Conservation (phyloP, 2,329 filamentous ascomycete species). For the Fusarium sp. region DNA sequence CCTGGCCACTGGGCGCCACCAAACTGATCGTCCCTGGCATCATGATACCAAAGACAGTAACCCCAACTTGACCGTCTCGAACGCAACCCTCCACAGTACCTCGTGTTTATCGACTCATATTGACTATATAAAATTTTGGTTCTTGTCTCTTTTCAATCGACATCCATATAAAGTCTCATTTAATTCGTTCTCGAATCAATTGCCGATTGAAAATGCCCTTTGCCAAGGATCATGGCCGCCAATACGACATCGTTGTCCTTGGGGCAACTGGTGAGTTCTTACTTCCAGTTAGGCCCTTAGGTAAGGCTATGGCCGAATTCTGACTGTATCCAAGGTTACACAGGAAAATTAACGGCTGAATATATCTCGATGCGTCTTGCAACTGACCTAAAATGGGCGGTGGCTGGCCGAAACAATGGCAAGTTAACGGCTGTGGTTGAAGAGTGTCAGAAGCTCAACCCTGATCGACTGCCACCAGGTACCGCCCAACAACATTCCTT, state of each 20-base stretch:
- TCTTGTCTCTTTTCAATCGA: not conserved
- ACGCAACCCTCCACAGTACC: not conserved
- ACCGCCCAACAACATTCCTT: slow-evolving; percentile 40
- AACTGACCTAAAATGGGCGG: slow-evolving; percentile 83
- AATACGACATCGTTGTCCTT: slow-evolving; percentile 66
- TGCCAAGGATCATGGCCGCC: slow-evolving; percentile 58
- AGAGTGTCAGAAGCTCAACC: slow-evolving; percentile 71
- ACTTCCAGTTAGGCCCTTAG: not conserved
- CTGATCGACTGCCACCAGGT: slow-evolving; percentile 77
- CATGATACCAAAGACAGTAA: slow-evolving; percentile 23
- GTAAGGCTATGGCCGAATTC: not conserved
- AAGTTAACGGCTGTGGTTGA: slow-evolving; percentile 77
- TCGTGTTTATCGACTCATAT: not conserved
- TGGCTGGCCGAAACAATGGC: slow-evolving; percentile 80
- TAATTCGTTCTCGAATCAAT: not conserved
- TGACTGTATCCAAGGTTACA: slow-evolving; percentile 69
- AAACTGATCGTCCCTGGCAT: not conserved
- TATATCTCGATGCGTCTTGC: slow-evolving; percentile 76
- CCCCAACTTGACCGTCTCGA: not conserved
- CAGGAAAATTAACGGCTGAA: slow-evolving; percentile 78
- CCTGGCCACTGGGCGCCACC: not conserved
- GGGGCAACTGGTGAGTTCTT: slow-evolving; percentile 61
- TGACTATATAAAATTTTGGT: not conserved
- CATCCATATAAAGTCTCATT: not conserved
- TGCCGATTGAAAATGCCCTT: slow-evolving; percentile 48